These are phyloP conservation scores for Penicillium expansum DNA, from an alignment of 2,329 filamentous ascomycete genomes.

Conservation along the genomic window DNA sequence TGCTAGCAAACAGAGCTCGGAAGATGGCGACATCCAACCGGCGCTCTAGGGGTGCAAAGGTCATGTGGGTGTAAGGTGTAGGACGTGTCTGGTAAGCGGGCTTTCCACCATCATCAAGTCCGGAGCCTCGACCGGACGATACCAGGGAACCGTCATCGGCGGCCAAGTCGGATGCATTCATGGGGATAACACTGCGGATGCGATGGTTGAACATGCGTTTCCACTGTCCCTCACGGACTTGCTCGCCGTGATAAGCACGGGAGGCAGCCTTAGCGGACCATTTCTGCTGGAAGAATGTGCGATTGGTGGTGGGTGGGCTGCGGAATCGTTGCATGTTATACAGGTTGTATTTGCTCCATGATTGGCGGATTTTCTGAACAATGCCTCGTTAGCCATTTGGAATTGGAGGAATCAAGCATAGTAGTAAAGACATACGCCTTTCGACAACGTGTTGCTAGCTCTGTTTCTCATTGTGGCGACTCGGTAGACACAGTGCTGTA, in stretches of 20 bases:
- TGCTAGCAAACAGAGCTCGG: conserved; percentile 89
- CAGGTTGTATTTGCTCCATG: conserved; percentile 97
- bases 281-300: conserved; percentile 97
- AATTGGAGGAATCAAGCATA: background rate
- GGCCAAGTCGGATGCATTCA: conserved; percentile 79
- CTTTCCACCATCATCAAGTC: conserved; percentile 46
- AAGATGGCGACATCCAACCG: conserved; percentile 93
- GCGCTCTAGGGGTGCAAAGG: conserved; percentile 85
- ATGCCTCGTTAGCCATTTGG: conserved; percentile 8
- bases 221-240: conserved; percentile 91
- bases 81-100: conserved; percentile 28
- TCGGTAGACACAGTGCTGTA: conserved; percentile 17
- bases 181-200: conserved; percentile 77
- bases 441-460: conserved; percentile 42
- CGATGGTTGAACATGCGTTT: conserved; percentile 84
- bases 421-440: conserved; percentile 34
- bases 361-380: conserved; percentile 80
- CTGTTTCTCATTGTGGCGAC: conserved; percentile 46
- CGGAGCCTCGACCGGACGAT: conserved; percentile 79
- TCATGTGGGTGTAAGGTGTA: conserved; percentile 95
- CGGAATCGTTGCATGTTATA: conserved; percentile 72
- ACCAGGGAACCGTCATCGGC: conserved; percentile 76
- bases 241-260: conserved; percentile 89
- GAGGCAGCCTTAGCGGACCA: conserved; percentile 83
- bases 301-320: conserved; percentile 43